Base-by-base conservation (phyloP, 2,329 filamentous ascomycete genomes). In the Fusarium sp. region DNA sequence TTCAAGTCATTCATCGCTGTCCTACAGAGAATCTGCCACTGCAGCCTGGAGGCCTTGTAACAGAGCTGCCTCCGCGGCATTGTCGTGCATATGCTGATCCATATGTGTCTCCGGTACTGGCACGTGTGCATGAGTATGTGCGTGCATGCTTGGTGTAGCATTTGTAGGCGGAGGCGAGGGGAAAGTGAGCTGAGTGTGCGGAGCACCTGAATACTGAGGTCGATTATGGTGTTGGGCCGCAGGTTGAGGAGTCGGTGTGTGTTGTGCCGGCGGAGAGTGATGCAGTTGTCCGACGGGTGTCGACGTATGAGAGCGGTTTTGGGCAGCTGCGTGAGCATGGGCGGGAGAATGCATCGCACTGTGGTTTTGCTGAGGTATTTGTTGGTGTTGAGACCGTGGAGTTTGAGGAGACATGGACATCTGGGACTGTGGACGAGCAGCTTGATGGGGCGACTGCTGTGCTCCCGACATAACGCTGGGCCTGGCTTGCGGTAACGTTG, bases 1-100 rank as follows among this genome's bases (percentile, higher is more conserved):
- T 46, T 49, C 40, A 20, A 37, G 15, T 40, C 45, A 47, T 40
- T 4, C 13, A 55, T 51, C 61, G 13, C 35, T 50, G 41, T 43
- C 54, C 65, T 52, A 74, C 48, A 71, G 22, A 7, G 67, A 68
- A 45, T 74, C 72, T 51, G 77, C 77, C 40, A 79, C 75, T 9
- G 74, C 78, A 10, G 76, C 77, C 51, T 79, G 78, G 2, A 79
- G 72, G 7, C 77, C 76, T 56, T 79, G 75, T 8, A 79, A 55
- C 17, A 79, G 66, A 22, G 77, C 76, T 20, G 73, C 77, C 53
- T 79, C 78, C 15, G 76, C 75, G 22, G 73, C 77, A 37, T 78
- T 76, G 54, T 79, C 77, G 52, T 79, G 71, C 56, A 71, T 48
- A 24, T 64, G 61, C 26, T 64, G 61, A 10, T 75, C 70, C 49